These are phyloP conservation scores for Euclidium syriacum DNA, from an alignment of 345 rosid genomes.

Conservation along the genomic window DNA sequence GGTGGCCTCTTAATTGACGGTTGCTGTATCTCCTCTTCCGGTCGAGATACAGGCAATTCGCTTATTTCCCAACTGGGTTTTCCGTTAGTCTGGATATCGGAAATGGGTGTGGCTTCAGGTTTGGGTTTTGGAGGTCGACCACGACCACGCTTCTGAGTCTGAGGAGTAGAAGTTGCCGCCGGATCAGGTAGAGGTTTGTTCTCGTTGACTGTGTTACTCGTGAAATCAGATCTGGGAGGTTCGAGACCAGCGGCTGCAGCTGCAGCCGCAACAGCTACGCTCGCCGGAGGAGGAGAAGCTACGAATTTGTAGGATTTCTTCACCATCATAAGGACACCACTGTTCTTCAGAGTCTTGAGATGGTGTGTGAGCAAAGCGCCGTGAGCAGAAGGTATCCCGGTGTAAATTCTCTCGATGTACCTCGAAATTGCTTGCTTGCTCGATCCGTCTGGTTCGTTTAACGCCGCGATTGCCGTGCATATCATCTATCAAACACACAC, in stretches of 20 bases:
- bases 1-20: conserved; percentile 27
- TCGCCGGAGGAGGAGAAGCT: conserved; percentile 1
- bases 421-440: conserved; percentile 77
- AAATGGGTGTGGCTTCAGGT: conserved; percentile 10
- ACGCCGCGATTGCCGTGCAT: conserved; percentile 56
- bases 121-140: conserved; percentile 69
- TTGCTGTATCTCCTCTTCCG: not conserved
- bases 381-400: conserved; percentile 63
- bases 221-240: conserved; percentile 34
- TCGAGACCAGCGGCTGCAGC: conserved; percentile 15
- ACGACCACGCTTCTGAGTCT: conserved; percentile 46
- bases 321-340: conserved; percentile 56
- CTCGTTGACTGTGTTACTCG: conserved; percentile 15
- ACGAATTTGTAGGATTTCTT: conserved; percentile 75
- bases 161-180: conserved; percentile 9
- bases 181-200: conserved; percentile 12
- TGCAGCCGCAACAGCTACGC: conserved; percentile 17
- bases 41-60: conserved; percentile 6
- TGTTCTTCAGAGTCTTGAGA: conserved; percentile 60
- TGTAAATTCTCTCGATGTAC: conserved; percentile 54
- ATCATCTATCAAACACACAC: conserved; percentile 53
- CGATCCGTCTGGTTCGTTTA: conserved; percentile 75
- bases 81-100: conserved; percentile 13
- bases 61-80: conserved; percentile 1
- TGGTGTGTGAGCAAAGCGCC: conserved; percentile 53